Evolutionary conservation across 2,329 filamentous ascomycete genomes (phyloP).

Genomic region (Botrytis medusae): DNA sequence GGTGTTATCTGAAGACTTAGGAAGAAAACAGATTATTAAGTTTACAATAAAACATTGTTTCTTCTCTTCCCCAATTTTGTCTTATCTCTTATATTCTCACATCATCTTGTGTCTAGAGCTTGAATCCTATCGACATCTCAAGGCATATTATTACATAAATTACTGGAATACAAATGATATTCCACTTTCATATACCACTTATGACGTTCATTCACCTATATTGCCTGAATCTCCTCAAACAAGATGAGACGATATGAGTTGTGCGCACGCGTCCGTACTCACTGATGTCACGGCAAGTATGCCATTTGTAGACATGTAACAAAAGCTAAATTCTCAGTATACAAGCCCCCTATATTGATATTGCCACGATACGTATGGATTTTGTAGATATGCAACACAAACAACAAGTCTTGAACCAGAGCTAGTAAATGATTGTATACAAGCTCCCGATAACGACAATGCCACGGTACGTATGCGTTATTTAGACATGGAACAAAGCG

Average conservation of each 20-base stretch:
- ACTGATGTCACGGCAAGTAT: not conserved
- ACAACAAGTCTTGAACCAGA: too few relatives aligned
- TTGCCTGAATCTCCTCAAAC: accelerated
- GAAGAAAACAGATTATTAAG: too few relatives aligned
- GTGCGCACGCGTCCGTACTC: not conserved
- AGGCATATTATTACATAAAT: not conserved
- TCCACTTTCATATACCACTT: not conserved
- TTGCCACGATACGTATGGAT: too few relatives aligned
- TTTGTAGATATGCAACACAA: too few relatives aligned
- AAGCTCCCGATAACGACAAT: too few relatives aligned
- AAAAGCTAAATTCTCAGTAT: not conserved
- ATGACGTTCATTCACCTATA: too few relatives aligned
- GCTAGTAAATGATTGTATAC: too few relatives aligned
- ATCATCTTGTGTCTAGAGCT: not conserved
- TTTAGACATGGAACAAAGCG: too few relatives aligned
- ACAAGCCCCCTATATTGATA: too few relatives aligned
- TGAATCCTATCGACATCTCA: not conserved
- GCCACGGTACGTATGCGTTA: not conserved
- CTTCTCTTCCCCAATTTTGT: not conserved
- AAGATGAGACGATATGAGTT: not conserved
- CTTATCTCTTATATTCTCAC: not conserved
- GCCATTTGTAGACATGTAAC: not conserved
- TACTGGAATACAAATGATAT: not conserved
- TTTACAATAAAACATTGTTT: not conserved
- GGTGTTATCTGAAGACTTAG: accelerated